These are phyloP conservation scores for Suillus decipiens DNA, from an alignment of 768 basidiomycete species.

Conservation along the genomic window DNA sequence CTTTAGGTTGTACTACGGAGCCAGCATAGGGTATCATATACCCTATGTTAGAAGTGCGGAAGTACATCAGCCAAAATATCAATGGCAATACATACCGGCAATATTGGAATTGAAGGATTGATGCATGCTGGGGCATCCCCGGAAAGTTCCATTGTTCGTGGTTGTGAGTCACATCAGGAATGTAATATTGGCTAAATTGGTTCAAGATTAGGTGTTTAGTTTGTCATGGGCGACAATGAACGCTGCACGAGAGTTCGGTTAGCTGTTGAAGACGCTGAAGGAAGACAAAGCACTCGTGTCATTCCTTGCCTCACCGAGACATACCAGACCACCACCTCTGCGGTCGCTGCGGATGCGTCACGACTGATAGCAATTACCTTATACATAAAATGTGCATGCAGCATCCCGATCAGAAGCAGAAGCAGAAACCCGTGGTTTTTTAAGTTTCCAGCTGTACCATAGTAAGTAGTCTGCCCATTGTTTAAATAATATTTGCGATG, in stretches of 20 bases:
- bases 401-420: not conserved
- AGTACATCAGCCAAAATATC: conserved; percentile 4
- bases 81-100: not conserved
- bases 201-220: too few species aligned
- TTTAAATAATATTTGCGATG: not conserved
- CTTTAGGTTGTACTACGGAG: conserved; percentile 8
- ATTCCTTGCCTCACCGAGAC: not conserved
- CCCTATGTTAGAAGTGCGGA: not conserved
- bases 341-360: not conserved
- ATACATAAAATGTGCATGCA: not conserved
- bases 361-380: not conserved
- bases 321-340: not conserved
- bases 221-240: conserved; percentile 3
- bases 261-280: not conserved
- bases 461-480: not conserved
- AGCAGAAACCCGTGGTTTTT: not conserved
- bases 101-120: not conserved
- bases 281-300: conserved; percentile 4
- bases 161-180: not conserved
- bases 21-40: not conserved
- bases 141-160: conserved; percentile 5
- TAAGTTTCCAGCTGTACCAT: not conserved
- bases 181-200: not conserved
- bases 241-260: not conserved
- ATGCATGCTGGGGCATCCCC: not conserved